A percentile compares a stretch with the other conserved stretches of the same genome.
phyloP scores from a whole-genome alignment of 2,329 filamentous ascomycete species.

The Coleophoma eucalyptorum region DNA sequence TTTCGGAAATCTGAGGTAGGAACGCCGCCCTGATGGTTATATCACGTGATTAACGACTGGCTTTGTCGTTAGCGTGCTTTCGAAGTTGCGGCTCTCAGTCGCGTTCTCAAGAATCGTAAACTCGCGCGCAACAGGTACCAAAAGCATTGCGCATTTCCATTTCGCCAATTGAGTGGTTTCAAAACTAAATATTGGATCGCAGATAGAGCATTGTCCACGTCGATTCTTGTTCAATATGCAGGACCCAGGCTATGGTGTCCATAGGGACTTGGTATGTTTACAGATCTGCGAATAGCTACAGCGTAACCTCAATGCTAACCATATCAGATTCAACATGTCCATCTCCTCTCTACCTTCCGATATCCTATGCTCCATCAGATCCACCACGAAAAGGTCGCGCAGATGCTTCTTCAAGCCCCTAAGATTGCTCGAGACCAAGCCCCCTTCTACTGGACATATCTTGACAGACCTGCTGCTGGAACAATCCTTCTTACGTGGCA shows the following conservation, averaged over 20 bases:
- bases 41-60: neutral
- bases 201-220: neutral
- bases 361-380: slow-evolving; percentile 73
- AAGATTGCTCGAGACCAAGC: slow-evolving; percentile 81
- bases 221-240: slow-evolving; percentile 3
- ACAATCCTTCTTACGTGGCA: slow-evolving; percentile 87
- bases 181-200: too few species aligned
- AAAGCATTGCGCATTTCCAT: neutral
- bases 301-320: slow-evolving; percentile 1
- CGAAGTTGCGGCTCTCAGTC: neutral
- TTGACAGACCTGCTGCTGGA: slow-evolving; percentile 78
- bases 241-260: slow-evolving; percentile 44
- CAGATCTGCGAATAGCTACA: neutral
- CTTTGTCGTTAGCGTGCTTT: neutral
- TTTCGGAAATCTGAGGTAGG: too few species aligned
- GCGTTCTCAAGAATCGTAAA: neutral
- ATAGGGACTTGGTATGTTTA: slow-evolving; percentile 35
- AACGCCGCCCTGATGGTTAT: too few species aligned
- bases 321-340: slow-evolving; percentile 76
- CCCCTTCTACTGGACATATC: slow-evolving; percentile 90
- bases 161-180: neutral
- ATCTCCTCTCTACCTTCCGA: slow-evolving; percentile 79
- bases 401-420: slow-evolving; percentile 79
- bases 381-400: slow-evolving; percentile 72
- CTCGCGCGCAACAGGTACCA: neutral